Percentiles rank a stretch among this genome's conserved stretches.
phyloP scores from a whole-genome alignment of 108 stramenopile species.

The Fistulifera pelliculosa region DNA sequence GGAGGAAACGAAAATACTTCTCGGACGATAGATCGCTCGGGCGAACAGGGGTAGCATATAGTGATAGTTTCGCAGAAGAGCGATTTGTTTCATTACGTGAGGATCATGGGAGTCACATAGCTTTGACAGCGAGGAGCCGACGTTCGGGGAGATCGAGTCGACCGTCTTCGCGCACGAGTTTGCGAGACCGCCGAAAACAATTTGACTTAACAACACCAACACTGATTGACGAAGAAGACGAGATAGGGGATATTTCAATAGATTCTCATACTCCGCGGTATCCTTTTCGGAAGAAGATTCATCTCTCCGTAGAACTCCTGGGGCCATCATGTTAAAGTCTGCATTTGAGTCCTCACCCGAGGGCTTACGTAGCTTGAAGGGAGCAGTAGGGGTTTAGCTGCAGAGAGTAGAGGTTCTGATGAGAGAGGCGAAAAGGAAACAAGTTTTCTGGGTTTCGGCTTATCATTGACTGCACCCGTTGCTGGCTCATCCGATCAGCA shows the following conservation, averaged over 20 bases:
- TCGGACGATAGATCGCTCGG: too few relatives aligned
- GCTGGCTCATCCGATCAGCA: background rate
- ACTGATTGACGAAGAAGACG: slow-evolving; percentile 38
- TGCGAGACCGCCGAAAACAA: slow-evolving; percentile 19
- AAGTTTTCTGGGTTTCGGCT: slow-evolving; percentile 29
- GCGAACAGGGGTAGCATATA: too few relatives aligned
- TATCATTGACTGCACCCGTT: slow-evolving; percentile 19
- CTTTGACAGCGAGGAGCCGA: slow-evolving; percentile 9
- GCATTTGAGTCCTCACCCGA: too few relatives aligned
- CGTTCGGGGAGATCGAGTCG: background rate
- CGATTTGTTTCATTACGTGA: background rate
- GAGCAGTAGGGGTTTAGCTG: too few relatives aligned
- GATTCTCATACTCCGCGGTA: background rate
- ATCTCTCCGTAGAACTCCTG: slow-evolving; percentile 28
- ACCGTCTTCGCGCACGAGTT: slow-evolving; percentile 2
- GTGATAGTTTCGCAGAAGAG: slow-evolving; percentile 9
- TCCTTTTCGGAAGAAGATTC: slow-evolving; percentile 2
- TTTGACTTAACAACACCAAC: slow-evolving; percentile 38
- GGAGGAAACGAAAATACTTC: too few relatives aligned
- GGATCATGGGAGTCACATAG: slow-evolving; percentile 10
- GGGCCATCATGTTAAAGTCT: slow-evolving; percentile 26
- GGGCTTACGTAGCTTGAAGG: too few relatives aligned
- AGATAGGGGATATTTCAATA: background rate
- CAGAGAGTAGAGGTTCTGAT: too few relatives aligned
- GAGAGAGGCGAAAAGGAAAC: slow-evolving; percentile 12